These are phyloP conservation scores for Microsporum canis DNA, from an alignment of 2,329 filamentous ascomycete genomes.

Conservation along the genomic window DNA sequence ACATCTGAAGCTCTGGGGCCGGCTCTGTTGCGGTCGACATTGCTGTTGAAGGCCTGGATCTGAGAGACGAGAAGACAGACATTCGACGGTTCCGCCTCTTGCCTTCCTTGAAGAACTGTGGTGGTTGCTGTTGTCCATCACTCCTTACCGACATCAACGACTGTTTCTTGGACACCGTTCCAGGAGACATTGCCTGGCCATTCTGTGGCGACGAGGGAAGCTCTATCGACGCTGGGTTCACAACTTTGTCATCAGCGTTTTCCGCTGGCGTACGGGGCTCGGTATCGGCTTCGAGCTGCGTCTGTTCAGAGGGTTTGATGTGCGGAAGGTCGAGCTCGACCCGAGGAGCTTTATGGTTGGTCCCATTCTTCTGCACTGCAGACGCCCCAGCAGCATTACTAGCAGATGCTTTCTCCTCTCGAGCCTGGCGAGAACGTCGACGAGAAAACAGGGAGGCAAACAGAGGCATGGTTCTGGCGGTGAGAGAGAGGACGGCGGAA, in stretches of 20 bases:
- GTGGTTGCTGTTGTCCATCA: background rate
- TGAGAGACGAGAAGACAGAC: constrained; percentile 1
- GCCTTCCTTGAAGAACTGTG: background rate
- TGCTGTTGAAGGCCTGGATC: background rate
- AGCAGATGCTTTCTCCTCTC: background rate
- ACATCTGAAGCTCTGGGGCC: background rate
- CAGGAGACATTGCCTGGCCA: background rate
- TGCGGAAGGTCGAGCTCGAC: constrained; percentile 4
- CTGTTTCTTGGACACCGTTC: background rate
- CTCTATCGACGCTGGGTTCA: background rate
- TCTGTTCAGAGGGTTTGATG: background rate
- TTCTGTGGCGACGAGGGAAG: background rate
- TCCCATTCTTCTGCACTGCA: background rate
- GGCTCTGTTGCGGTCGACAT: background rate
- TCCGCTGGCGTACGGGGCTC: background rate
- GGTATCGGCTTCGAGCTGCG: background rate
- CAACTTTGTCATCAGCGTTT: background rate
- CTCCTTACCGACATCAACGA: constrained; percentile 1
- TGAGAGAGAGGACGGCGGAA: background rate
- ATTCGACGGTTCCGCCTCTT: background rate
- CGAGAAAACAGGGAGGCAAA: constrained; percentile 4
- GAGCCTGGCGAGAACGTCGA: constrained; percentile 1
- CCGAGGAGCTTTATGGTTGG: background rate
- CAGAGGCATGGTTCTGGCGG: background rate
- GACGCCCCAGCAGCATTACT: background rate